Evolutionary conservation across 495 filamentous ascomycete genomes (phyloP).

Genomic region (Aspergillus asperescens): DNA sequence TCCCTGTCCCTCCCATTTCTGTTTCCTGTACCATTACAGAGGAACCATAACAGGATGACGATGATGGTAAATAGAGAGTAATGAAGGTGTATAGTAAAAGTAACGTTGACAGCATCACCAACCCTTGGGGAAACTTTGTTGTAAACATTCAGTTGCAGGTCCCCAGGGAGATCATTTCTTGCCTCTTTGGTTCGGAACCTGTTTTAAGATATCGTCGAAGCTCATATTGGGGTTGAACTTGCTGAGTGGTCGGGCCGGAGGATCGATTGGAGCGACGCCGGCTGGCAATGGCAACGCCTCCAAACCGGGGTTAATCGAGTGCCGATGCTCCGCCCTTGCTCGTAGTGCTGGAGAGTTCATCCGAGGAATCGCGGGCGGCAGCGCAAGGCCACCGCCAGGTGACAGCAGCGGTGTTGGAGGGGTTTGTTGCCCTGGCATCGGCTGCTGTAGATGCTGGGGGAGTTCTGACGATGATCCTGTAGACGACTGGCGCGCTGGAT

Average conservation of each 20-base stretch:
- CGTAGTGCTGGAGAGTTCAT: slow-evolving; percentile 36
- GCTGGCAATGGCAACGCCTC: slow-evolving; percentile 49
- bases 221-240: slow-evolving; percentile 49
- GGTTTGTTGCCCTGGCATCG: slow-evolving; percentile 13
- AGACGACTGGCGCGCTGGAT: slow-evolving; percentile 41
- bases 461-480: slow-evolving; percentile 36
- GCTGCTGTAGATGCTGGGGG: slow-evolving; percentile 13
- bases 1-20: slow-evolving; percentile 25
- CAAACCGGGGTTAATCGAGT: slow-evolving; percentile 45
- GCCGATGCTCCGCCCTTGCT: slow-evolving; percentile 32
- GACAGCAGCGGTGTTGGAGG: slow-evolving; percentile 26
- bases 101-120: slow-evolving; percentile 2
- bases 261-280: slow-evolving; percentile 45
- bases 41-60: slow-evolving; percentile 7
- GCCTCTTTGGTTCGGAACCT: slow-evolving; percentile 41
- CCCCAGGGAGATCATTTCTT: slow-evolving; percentile 30
- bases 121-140: not conserved
- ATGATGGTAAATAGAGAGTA: not conserved
- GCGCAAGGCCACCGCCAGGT: slow-evolving; percentile 28
- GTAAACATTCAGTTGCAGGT: slow-evolving; percentile 6
- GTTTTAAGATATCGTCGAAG: slow-evolving; percentile 48
- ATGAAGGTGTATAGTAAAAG: slow-evolving; percentile 11
- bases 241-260: slow-evolving; percentile 34
- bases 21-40: slow-evolving; percentile 13
- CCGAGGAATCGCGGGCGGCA: slow-evolving; percentile 40